These are phyloP conservation scores for Aspergillus hancockii DNA, from an alignment of 495 filamentous ascomycete species.

Conservation along the genomic window DNA sequence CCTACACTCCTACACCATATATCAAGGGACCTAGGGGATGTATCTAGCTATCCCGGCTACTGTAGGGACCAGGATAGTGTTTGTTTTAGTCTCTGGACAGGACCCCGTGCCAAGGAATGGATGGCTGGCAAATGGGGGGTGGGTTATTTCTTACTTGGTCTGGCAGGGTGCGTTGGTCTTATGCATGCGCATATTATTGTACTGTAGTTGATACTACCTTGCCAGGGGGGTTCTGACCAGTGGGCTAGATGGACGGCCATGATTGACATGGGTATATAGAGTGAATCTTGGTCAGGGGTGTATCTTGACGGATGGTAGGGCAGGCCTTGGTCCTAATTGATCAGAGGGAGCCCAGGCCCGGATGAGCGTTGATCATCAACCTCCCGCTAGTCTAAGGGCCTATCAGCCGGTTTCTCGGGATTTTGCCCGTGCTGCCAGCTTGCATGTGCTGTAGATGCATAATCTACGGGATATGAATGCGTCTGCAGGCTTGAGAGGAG, in stretches of 20 bases:
- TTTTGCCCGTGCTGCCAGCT: constrained; percentile 11
- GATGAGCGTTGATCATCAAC: constrained; percentile 12
- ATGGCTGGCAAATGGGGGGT: not conserved
- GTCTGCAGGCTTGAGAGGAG: not conserved
- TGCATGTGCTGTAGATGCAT: not conserved
- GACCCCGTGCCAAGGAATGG: not conserved
- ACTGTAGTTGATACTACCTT: not conserved
- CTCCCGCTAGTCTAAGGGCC: constrained; percentile 8
- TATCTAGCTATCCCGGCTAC: constrained; percentile 6
- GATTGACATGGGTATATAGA: not conserved
- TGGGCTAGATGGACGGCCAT: not conserved
- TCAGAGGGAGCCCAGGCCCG: constrained; percentile 3
- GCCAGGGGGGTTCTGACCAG: not conserved
- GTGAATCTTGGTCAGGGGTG: not conserved
- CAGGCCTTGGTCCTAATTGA: not conserved
- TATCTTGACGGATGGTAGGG: not conserved
- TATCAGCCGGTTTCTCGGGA: constrained; percentile 11
- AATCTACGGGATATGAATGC: not conserved
- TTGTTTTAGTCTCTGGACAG: not conserved
- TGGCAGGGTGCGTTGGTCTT: not conserved
- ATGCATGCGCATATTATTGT: not conserved
- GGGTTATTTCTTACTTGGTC: not conserved
- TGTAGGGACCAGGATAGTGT: constrained; percentile 9
- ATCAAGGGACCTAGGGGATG: not conserved
- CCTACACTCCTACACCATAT: not conserved